A percentile compares a stretch with the other conserved stretches of the same genome.
These are phyloP conservation scores for Cryptococcus maquisensis DNA, from an alignment of 1,284 basidiomycete species.

Conservation along the genomic window DNA sequence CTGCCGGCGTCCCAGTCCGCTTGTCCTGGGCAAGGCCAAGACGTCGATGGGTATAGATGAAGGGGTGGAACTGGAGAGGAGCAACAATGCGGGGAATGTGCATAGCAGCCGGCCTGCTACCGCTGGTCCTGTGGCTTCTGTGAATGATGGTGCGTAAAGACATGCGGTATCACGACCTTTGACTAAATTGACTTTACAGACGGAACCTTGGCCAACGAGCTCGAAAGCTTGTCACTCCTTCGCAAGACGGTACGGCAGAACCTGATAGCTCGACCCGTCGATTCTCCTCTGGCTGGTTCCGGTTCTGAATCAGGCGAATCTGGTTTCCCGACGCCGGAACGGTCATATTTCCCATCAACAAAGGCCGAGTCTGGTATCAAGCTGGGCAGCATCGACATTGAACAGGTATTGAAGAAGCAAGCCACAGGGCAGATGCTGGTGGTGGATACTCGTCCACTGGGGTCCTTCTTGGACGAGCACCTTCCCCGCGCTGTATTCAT, in stretches of 20 bases:
- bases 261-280: slow-evolving; percentile 31
- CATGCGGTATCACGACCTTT: neutral
- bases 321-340: slow-evolving; percentile 15
- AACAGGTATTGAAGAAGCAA: slow-evolving; percentile 10
- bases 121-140: slow-evolving; percentile 7
- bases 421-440: slow-evolving; percentile 50
- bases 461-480: slow-evolving; percentile 61
- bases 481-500: slow-evolving; percentile 68
- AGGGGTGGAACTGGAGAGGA: slow-evolving; percentile 15
- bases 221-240: slow-evolving; percentile 33
- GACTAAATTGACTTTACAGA: slow-evolving; percentile 4
- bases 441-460: slow-evolving; percentile 70
- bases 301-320: slow-evolving; percentile 15
- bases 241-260: slow-evolving; percentile 34
- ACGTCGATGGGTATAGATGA: slow-evolving; percentile 18
- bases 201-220: slow-evolving; percentile 25
- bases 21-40: slow-evolving; percentile 14
- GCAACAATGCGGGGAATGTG: neutral
- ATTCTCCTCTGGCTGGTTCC: slow-evolving; percentile 19
- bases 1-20: slow-evolving; percentile 17
- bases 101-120: slow-evolving; percentile 1
- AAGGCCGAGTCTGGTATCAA: slow-evolving; percentile 3
- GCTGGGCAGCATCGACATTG: slow-evolving; percentile 10
- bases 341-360: slow-evolving; percentile 4
- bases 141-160: slow-evolving; percentile 12